Percentiles rank a stretch among this genome's conserved stretches.
Evolutionary conservation across 108 stramenopile species (phyloP).

Genomic region (Cylindrotheca fusiformis): DNA sequence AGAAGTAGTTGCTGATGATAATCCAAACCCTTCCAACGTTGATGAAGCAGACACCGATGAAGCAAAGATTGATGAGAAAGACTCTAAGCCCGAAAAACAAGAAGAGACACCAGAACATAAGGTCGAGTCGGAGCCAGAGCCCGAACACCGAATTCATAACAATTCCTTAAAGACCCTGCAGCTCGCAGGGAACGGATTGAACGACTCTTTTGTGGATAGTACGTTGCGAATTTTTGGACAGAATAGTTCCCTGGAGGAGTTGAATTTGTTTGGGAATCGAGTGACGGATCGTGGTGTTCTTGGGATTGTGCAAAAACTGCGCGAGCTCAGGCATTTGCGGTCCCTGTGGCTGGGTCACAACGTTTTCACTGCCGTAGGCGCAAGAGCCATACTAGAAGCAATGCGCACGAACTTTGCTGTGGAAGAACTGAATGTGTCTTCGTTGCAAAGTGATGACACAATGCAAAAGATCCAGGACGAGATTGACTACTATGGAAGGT

Average conservation of each 20-base stretch:
- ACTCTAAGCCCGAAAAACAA: neutral
- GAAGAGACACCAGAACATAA: neutral
- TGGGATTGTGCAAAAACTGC: constrained; percentile 7
- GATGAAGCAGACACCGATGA: constrained; percentile 2
- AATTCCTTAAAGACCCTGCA: constrained; percentile 19
- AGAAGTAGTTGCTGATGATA: neutral
- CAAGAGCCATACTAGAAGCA: neutral
- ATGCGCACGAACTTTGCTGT: constrained; percentile 11
- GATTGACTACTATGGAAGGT: constrained; percentile 5
- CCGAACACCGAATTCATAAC: constrained; percentile 5
- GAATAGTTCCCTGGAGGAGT: constrained; percentile 16
- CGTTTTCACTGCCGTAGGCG: constrained; percentile 3
- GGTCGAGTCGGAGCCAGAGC: constrained; percentile 3
- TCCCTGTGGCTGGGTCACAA: constrained; percentile 22
- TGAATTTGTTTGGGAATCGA: constrained; percentile 34
- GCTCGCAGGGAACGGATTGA: constrained; percentile 24
- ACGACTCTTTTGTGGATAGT: constrained; percentile 21
- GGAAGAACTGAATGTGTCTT: constrained; percentile 7
- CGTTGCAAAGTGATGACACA: neutral
- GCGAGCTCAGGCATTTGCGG: constrained; percentile 11
- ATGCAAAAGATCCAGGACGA: constrained; percentile 5
- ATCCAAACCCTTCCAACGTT: neutral
- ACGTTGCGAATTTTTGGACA: constrained; percentile 19
- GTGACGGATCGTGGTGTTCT: constrained; percentile 16
- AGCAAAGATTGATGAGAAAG: constrained; percentile 3